Evolutionary conservation across 192 early-diverging fungal species (phyloP), one percentile per base, ranked within the genome.

Genomic region (Lobosporangium transversale): DNA sequence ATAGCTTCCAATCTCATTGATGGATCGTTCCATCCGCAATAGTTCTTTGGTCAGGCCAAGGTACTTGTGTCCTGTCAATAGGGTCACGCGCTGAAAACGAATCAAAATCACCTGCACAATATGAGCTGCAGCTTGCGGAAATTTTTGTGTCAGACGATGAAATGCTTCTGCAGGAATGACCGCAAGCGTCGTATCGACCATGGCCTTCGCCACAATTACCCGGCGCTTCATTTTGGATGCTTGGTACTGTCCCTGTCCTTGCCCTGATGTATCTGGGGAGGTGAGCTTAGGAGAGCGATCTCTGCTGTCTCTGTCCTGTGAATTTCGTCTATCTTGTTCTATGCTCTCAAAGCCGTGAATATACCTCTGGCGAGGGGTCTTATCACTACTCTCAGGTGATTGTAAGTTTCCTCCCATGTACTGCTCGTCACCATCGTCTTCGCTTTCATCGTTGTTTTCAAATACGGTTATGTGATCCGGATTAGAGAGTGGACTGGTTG

Each of bases 91-190:
- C 80, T 98, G 94, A 64, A 99, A 94, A 32, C 97, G 88, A 1
- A 95, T 95, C 65, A 99, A 68, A 60, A 99, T 97, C 17, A 98
- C 95, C 63, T 97, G 97, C 4, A 94, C 89, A 36, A 99, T 97
- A 60, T 97, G 94, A 32, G 97, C 93, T 0, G 93, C 94, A 0
- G 97, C 92, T 51, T 91, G 90, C 21, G 97, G 96, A 80, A 94
- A 95, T 66, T 96, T 94, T 67, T 90, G 89, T 12, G 92, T 93
- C 52, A 98, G 80, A 48, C 92, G 87, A 62, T 90, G 89, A 69
- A 99, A 99, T 1, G 96, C 95, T 62, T 92, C 89, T 12, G 91
- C 95, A 6, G 97, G 97, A 47, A 99, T 95, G 40, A 98, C 92
- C 21, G 93, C 94, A 32, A 99, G 83, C 0, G 97, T 99, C 1